Conservation (phyloP, 805 yeast genomes). For the Lipomyces spencermartinsiae region DNA sequence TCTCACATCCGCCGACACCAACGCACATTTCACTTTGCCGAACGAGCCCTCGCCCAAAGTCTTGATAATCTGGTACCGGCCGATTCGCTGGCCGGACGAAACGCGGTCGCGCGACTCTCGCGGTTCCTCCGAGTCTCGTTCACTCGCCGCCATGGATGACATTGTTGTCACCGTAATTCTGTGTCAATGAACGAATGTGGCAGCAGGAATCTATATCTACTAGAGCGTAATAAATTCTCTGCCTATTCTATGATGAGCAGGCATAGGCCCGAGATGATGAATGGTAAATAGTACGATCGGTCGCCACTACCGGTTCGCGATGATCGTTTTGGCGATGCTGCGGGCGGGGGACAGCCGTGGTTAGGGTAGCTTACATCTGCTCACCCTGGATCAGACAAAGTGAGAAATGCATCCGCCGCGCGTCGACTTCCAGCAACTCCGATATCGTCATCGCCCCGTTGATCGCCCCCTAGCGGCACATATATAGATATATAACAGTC, state of each 20-base stretch:
- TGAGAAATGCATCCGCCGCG: background rate
- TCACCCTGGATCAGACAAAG: background rate
- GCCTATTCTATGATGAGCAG: background rate
- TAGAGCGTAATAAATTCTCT: background rate
- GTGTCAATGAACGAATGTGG: background rate
- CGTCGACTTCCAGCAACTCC: background rate
- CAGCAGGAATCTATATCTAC: background rate
- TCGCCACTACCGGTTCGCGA: background rate
- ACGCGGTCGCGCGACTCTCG: conserved; percentile 4
- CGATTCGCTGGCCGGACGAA: conserved; percentile 57
- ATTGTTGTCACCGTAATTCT: background rate
- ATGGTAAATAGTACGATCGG: background rate
- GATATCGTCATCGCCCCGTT: background rate
- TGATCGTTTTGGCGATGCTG: background rate
- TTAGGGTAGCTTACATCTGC: background rate
- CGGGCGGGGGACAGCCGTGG: background rate
- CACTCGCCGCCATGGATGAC: background rate
- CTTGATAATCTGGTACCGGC: conserved; percentile 90
- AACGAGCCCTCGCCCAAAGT: conserved; percentile 96
- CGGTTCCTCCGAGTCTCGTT: background rate
- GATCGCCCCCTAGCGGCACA: background rate
- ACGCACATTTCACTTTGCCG: conserved; percentile 92
- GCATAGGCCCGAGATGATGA: background rate
- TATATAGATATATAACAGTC: background rate
- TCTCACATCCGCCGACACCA: background rate